phyloP scores from a whole-genome alignment of 306 rosid genomes.

The Comarum palustre region DNA sequence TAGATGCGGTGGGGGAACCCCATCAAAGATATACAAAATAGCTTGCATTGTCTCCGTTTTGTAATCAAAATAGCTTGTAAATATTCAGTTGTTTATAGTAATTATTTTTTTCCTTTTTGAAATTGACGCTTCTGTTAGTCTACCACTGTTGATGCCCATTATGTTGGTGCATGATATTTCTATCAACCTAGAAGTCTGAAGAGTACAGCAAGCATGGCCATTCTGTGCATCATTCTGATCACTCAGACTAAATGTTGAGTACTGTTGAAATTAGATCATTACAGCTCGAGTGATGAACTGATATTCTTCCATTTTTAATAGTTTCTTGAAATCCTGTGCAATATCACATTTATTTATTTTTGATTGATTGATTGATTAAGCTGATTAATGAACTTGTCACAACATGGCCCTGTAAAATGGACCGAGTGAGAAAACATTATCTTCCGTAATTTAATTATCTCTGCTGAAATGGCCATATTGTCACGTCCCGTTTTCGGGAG shows the following conservation, averaged over 20 bases:
- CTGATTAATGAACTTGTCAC: neutral
- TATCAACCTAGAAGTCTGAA: neutral
- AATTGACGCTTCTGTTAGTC: slow-evolving; percentile 1
- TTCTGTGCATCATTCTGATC: neutral
- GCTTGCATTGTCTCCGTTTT: slow-evolving; percentile 37
- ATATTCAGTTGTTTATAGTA: slow-evolving; percentile 41
- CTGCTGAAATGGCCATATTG: neutral
- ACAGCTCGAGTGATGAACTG: neutral
- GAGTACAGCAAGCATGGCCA: neutral
- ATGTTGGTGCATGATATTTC: neutral
- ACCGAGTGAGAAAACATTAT: too few relatives aligned
- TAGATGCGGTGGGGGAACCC: slow-evolving; percentile 38
- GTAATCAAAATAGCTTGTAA: slow-evolving; percentile 56
- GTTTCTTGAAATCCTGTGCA: neutral
- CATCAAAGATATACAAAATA: slow-evolving; percentile 35
- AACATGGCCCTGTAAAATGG: neutral
- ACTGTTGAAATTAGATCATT: neutral
- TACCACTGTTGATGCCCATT: neutral
- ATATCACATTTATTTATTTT: neutral
- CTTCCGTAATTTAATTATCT: too few relatives aligned
- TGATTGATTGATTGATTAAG: neutral
- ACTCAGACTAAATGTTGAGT: neutral
- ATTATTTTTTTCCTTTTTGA: slow-evolving; percentile 15
- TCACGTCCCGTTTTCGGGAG: too few relatives aligned
- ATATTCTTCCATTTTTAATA: neutral